Evolutionary conservation across 2,329 filamentous ascomycete genomes (phyloP).

Genomic region (Cytospora schulzeri): DNA sequence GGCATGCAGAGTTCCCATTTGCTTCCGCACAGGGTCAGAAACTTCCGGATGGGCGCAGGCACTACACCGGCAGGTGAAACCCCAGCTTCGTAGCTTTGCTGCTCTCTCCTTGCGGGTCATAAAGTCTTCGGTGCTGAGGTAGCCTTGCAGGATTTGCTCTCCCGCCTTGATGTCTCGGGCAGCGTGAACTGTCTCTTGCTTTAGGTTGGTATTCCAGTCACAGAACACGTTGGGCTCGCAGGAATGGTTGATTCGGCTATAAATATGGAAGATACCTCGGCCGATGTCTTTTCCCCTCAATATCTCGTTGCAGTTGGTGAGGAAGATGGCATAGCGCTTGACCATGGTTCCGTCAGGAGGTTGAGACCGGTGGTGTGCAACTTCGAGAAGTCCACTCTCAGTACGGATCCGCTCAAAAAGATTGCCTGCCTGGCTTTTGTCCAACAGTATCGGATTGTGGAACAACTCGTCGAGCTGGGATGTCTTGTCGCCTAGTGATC

Average conservation of each 20-base stretch:
- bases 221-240: conserved; percentile 34
- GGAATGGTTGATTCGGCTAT: conserved; percentile 35
- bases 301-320: conserved; percentile 8
- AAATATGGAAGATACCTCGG: conserved; percentile 1
- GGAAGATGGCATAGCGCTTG: conserved; percentile 2
- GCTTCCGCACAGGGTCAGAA: not conserved
- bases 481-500: not conserved
- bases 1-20: not conserved
- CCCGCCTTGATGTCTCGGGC: conserved; percentile 31
- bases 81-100: not conserved
- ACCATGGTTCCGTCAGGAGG: not conserved
- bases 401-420: not conserved
- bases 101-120: not conserved
- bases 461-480: not conserved
- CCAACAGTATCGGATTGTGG: conserved; percentile 1
- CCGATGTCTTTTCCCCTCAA: not conserved
- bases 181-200: conserved; percentile 32
- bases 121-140: conserved; percentile 22
- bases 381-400: not conserved
- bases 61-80: not conserved
- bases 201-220: conserved; percentile 31
- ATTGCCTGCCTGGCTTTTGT: not conserved
- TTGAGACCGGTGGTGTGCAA: too few species aligned
- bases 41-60: not conserved
- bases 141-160: conserved; percentile 34